Percentiles rank a stretch among this genome's conserved stretches.
Conservation (phyloP, 108 stramenopile genomes). For the Cyclotella cryptica region DNA sequence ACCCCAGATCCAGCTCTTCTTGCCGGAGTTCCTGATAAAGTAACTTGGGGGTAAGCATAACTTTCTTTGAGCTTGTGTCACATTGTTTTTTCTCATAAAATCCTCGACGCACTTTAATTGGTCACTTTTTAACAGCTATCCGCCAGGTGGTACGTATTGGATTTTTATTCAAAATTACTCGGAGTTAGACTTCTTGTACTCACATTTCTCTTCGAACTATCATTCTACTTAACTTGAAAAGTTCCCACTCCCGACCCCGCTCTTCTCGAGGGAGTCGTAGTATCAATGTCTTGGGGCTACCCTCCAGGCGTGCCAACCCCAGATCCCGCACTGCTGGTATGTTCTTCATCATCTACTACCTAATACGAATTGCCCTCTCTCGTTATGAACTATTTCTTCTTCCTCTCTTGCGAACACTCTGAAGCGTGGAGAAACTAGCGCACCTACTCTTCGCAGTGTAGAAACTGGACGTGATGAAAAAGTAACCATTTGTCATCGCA, state of each 20-base stretch:
- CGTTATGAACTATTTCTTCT: background rate
- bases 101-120: background rate
- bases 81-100: too few relatives aligned
- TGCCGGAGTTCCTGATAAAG: slow-evolving; percentile 18
- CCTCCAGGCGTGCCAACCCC: slow-evolving; percentile 53
- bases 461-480: slow-evolving; percentile 13
- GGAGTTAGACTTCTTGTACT: background rate
- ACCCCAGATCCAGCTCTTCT: slow-evolving; percentile 43
- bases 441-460: slow-evolving; percentile 26
- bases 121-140: background rate
- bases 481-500: slow-evolving; percentile 8
- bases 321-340: slow-evolving; percentile 34
- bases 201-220: background rate
- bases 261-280: slow-evolving; percentile 12
- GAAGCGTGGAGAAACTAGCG: background rate
- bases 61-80: too few relatives aligned
- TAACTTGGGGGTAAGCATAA: background rate
- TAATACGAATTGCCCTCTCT: background rate
- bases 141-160: slow-evolving; percentile 9
- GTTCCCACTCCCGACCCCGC: slow-evolving; percentile 43
- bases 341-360: background rate
- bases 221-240: background rate
- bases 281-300: slow-evolving; percentile 36
- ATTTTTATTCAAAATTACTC: background rate
- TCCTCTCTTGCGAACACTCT: background rate